phyloP scores from a whole-genome alignment of 805 yeast genomes.

The Candida vaughaniae region DNA sequence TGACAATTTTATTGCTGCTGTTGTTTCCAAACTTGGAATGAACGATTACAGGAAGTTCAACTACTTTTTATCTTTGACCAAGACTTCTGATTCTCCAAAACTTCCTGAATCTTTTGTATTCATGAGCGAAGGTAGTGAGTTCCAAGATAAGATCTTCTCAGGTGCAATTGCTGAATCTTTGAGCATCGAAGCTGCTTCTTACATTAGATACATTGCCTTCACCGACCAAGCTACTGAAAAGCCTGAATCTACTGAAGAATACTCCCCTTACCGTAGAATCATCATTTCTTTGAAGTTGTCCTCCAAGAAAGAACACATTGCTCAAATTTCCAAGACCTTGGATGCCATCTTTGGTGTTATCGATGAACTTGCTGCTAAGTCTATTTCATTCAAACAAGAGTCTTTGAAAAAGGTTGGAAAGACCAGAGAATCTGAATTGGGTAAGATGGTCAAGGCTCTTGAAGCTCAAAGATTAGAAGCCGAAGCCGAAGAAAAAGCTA shows the following conservation, averaged over 20 bases:
- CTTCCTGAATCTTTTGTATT: conserved; percentile 76
- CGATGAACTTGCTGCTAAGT: conserved; percentile 53
- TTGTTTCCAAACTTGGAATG: conserved; percentile 86
- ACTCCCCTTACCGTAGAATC: conserved; percentile 52
- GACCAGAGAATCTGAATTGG: conserved; percentile 72
- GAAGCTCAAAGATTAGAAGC: conserved; percentile 69
- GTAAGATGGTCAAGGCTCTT: conserved; percentile 65
- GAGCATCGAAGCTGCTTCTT: conserved; percentile 33
- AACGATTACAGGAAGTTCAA: conserved; percentile 68
- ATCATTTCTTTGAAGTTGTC: conserved; percentile 56
- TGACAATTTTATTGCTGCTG: conserved; percentile 75
- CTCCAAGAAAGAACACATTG: conserved; percentile 47
- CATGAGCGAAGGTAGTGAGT: conserved; percentile 86
- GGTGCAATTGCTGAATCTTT: conserved; percentile 46
- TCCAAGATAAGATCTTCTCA: conserved; percentile 63
- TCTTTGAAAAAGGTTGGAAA: conserved; percentile 71
- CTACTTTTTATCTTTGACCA: conserved; percentile 83
- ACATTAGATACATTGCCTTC: conserved; percentile 65
- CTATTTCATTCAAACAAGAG: conserved; percentile 65
- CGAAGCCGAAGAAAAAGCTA: conserved; percentile 67
- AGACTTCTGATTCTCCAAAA: conserved; percentile 67
- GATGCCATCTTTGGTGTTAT: conserved; percentile 57
- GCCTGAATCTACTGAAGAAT: conserved; percentile 61
- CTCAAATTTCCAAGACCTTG: conserved; percentile 49
- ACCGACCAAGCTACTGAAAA: conserved; percentile 81